Percentiles rank a stretch among this genome's conserved stretches.
These are phyloP conservation scores for Parmelia sp. DNA, from an alignment of 495 filamentous ascomycete species.

Conservation along the genomic window DNA sequence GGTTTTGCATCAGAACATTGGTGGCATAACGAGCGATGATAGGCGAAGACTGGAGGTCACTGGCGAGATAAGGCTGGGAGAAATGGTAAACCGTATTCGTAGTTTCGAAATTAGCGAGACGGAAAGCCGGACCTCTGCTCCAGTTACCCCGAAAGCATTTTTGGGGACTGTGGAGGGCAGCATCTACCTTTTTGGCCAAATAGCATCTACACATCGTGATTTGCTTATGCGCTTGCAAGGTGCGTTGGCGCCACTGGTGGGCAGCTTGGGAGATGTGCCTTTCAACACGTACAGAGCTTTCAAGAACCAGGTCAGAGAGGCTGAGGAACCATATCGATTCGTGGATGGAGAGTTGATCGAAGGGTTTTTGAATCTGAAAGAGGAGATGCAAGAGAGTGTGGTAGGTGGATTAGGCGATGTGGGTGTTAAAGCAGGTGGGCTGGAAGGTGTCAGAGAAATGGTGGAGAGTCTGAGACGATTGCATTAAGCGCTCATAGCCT, in stretches of 20 bases:
- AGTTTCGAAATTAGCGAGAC: conserved; percentile 53
- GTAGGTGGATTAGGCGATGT: conserved; percentile 52
- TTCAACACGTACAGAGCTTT: conserved; percentile 78
- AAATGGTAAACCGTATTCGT: conserved; percentile 84
- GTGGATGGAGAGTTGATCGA: conserved; percentile 91
- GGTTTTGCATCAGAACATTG: conserved; percentile 62
- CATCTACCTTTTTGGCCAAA: conserved; percentile 80
- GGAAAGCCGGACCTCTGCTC: conserved; percentile 40
- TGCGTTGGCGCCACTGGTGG: conserved; percentile 56
- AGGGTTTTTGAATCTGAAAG: conserved; percentile 65
- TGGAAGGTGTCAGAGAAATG: conserved; percentile 68
- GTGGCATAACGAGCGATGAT: conserved; percentile 70
- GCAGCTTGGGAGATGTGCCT: conserved; percentile 61
- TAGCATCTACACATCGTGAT: conserved; percentile 62
- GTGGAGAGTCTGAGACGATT: conserved; percentile 18
- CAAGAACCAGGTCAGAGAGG: conserved; percentile 59
- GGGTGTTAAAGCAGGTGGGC: conserved; percentile 57
- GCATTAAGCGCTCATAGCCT: conserved; percentile 9
- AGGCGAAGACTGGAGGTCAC: conserved; percentile 61
- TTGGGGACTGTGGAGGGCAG: conserved; percentile 88
- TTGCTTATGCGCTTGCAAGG: conserved; percentile 78
- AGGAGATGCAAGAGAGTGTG: conserved; percentile 59
- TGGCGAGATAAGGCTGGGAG: conserved; percentile 76
- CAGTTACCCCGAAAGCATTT: conserved; percentile 77
- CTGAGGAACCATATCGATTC: conserved; percentile 75